phyloP scores from a whole-genome alignment of 2,329 filamentous ascomycete genomes.

The Sclerotinia minor region DNA sequence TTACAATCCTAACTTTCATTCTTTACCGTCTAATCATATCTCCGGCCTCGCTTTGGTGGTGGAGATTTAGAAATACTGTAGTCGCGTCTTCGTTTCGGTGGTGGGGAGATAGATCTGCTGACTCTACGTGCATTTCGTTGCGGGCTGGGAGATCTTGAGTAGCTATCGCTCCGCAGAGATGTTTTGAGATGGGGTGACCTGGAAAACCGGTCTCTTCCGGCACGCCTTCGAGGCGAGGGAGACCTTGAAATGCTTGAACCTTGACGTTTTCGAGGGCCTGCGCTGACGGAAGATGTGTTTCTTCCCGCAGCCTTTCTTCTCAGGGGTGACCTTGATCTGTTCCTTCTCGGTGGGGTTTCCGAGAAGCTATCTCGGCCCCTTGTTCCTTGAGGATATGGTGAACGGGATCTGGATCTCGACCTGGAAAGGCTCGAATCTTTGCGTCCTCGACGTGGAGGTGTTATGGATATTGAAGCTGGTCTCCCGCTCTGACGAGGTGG shows the following conservation, averaged over 20 bases:
- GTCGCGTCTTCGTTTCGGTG: constrained; percentile 37
- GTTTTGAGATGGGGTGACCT: constrained; percentile 26
- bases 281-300: constrained; percentile 37
- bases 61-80: constrained; percentile 37
- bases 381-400: constrained; percentile 29
- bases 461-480: constrained; percentile 30
- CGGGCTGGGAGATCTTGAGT: constrained; percentile 32
- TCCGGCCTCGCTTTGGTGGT: constrained; percentile 38
- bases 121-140: constrained; percentile 27
- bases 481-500: constrained; percentile 29
- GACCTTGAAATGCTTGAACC: constrained; percentile 32
- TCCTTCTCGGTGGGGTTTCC: constrained; percentile 31
- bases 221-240: constrained; percentile 24
- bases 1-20: constrained; percentile 1
- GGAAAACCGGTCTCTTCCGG: constrained; percentile 27
- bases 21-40: constrained; percentile 28
- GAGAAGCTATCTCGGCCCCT: constrained; percentile 31
- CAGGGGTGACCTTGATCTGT: constrained; percentile 32
- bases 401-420: constrained; percentile 26
- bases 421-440: constrained; percentile 34
- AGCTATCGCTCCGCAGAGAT: constrained; percentile 29
- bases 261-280: constrained; percentile 31
- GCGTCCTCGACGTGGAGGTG: constrained; percentile 32
- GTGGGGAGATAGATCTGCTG: constrained; percentile 36
- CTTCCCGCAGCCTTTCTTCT: constrained; percentile 28